Base-by-base conservation (phyloP, 2,329 filamentous ascomycete species). In the Alternaria novae-zelandiae region DNA sequence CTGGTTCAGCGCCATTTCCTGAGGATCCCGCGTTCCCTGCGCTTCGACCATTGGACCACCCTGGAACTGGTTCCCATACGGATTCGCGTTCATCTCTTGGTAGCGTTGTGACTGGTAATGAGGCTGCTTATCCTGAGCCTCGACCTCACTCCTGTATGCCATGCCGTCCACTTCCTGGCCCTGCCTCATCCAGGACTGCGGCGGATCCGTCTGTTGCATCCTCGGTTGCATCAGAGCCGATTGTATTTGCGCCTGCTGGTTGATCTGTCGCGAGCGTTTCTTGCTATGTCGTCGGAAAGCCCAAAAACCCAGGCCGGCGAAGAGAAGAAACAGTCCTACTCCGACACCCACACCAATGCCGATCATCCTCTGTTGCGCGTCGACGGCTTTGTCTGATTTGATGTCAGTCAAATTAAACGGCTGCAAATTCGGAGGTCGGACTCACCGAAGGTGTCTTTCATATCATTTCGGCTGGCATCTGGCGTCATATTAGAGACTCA, bases 261-360 rank as follows among this genome's bases (percentile, higher is more conserved):
- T 60, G 26, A 60, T 60, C 11, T 30, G 50, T 55, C 36, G 50
- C 28, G 36, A 44, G n/a, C 45, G 51, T 45, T 57, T 56, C 21
- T 56, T 61, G 49, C 51, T 56, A 13, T 50, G 58, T 25, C 53
- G 51, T 36, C 53, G 47, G 12, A 61, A 57, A 8, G 26, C 23
- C 13, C 44, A 61, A 21, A 57, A 28, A 11, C 45, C 58, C 17
- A 50, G 41, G 15, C 28, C 32, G 23, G 32, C 23, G 30, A 61
- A 57, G 10, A 61, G 53, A 13, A 61, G 28, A 11, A 61, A 61
- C 3, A 61, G 17, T 17, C 58, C 58, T 9, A 61, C 51, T 28
- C 51, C 50, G 3, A 60, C 43, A 7, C 50, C 43, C 15, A 56
- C 44, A 5, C 51, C 44, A 26, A 60, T 55, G 20, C 43, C 43